phyloP scores from a whole-genome alignment of 2,329 filamentous ascomycete genomes.

The Colletotrichum theobromicola region DNA sequence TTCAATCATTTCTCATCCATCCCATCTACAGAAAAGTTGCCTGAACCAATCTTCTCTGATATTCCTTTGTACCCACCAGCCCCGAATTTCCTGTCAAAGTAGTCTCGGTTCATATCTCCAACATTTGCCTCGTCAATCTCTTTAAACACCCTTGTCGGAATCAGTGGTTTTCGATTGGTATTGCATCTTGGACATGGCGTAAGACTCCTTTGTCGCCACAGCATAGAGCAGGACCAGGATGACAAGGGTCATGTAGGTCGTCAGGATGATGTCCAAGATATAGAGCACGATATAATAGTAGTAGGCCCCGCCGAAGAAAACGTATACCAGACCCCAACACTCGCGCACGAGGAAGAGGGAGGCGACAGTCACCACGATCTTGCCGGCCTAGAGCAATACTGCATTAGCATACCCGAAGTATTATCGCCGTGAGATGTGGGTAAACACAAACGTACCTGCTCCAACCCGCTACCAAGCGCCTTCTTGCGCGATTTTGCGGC shows the following conservation, averaged over 20 bases:
- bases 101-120: background rate
- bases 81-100: background rate
- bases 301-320: background rate
- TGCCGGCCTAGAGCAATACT: background rate
- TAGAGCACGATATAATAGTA: too few relatives aligned
- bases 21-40: background rate
- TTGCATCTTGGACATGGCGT: background rate
- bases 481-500: background rate
- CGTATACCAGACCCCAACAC: background rate
- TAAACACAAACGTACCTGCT: background rate
- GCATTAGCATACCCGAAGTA: background rate
- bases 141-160: background rate
- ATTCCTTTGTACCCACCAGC: background rate
- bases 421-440: background rate
- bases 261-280: background rate
- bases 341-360: background rate
- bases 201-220: background rate
- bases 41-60: background rate
- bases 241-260: background rate
- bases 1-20: fast-evolving
- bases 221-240: background rate
- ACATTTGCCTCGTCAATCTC: fast-evolving
- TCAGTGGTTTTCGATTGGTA: background rate
- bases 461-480: background rate
- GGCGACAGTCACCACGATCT: background rate